Conservation (phyloP, 495 filamentous ascomycete species). For the Copromyces sp. region DNA sequence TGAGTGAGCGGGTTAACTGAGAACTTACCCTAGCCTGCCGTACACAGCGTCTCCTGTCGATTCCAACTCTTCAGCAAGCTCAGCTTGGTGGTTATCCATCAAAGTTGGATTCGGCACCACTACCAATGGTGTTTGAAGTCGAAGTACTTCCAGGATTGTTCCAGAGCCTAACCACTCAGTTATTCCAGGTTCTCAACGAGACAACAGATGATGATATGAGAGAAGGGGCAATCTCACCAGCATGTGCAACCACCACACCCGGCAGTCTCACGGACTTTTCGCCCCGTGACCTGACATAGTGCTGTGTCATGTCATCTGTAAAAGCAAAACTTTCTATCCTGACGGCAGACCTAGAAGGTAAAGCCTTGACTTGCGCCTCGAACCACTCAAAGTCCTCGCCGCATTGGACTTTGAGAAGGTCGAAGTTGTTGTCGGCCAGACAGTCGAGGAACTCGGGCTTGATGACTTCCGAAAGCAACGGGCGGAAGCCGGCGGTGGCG, state of each 20-base stretch:
- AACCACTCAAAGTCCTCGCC: slow-evolving; percentile 44
- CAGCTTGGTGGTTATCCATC: slow-evolving; percentile 84
- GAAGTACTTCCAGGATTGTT: slow-evolving; percentile 73
- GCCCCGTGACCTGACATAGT: slow-evolving; percentile 40
- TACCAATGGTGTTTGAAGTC: slow-evolving; percentile 55
- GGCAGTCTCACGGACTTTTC: slow-evolving; percentile 21
- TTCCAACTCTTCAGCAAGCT: slow-evolving; percentile 67
- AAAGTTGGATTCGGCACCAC: slow-evolving; percentile 78
- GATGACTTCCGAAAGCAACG: slow-evolving; percentile 57
- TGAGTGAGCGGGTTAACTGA: background rate
- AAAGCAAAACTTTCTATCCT: slow-evolving; percentile 56
- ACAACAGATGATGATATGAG: background rate
- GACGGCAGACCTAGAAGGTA: slow-evolving; percentile 21
- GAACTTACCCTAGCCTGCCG: slow-evolving; percentile 51
- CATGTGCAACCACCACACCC: slow-evolving; percentile 78
- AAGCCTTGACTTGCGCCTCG: slow-evolving; percentile 7
- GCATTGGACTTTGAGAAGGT: slow-evolving; percentile 64
- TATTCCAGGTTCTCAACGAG: background rate
- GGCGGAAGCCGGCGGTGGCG: slow-evolving; percentile 75
- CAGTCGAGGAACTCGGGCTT: slow-evolving; percentile 47
- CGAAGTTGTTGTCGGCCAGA: slow-evolving; percentile 47
- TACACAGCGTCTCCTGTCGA: slow-evolving; percentile 58
- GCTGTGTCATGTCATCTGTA: slow-evolving; percentile 39
- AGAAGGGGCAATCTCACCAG: slow-evolving; percentile 46
- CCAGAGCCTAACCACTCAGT: slow-evolving; percentile 55